Evolutionary conservation across 768 basidiomycete species (phyloP).

Genomic region (Cystobasidium tubakii): DNA sequence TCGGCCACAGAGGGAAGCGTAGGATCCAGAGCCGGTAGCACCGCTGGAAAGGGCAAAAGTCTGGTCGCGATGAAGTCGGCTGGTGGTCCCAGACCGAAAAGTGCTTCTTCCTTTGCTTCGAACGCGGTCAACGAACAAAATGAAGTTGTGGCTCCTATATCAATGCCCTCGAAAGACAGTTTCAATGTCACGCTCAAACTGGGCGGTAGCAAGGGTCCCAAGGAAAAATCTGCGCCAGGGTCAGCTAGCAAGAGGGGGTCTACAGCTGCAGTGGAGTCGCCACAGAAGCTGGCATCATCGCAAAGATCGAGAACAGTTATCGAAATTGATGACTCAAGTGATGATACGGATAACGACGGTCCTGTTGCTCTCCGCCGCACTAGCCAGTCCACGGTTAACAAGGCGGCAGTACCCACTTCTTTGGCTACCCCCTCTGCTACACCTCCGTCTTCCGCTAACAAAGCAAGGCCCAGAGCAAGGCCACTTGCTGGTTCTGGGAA

Average conservation of each 20-base stretch:
- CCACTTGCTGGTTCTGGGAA: background rate
- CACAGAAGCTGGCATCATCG: background rate
- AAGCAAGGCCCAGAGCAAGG: background rate
- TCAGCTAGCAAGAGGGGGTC: background rate
- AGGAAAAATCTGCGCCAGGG: background rate
- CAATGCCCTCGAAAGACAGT: background rate
- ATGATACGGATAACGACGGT: background rate
- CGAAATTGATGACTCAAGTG: constrained; percentile 15
- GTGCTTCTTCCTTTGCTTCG: background rate
- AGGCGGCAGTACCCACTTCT: background rate
- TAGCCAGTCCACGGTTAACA: background rate
- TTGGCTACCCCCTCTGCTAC: background rate
- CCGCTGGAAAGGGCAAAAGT: background rate
- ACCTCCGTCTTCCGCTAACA: background rate
- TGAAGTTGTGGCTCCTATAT: background rate
- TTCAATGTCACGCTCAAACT: background rate
- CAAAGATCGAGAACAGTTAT: background rate
- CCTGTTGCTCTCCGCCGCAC: background rate
- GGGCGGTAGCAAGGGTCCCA: background rate
- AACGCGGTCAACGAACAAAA: background rate
- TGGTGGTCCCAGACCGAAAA: background rate
- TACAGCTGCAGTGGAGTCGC: background rate
- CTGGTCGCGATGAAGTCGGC: background rate
- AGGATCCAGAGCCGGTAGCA: background rate
- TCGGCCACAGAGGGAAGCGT: background rate